phyloP scores from a whole-genome alignment of 306 rosid genomes.

The Spatholobus suberectus region DNA sequence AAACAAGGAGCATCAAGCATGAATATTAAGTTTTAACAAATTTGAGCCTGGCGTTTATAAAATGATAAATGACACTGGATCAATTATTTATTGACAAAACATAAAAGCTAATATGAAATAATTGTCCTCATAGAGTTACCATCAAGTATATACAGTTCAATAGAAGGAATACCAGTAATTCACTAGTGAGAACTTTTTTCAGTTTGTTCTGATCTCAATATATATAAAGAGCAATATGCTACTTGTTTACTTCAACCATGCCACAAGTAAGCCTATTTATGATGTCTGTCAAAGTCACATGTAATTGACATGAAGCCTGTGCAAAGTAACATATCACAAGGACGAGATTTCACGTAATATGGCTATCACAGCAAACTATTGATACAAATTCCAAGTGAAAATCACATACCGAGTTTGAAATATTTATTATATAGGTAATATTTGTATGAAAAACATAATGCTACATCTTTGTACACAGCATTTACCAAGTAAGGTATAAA shows the following conservation, averaged over 20 bases:
- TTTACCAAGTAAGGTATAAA: too few relatives aligned
- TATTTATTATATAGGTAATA: not conserved
- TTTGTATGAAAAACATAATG: too few relatives aligned
- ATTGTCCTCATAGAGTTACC: not conserved
- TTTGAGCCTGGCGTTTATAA: not conserved
- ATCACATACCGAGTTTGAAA: not conserved
- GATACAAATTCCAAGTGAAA: not conserved
- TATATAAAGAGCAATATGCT: not conserved
- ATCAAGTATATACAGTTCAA: not conserved
- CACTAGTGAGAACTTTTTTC: not conserved
- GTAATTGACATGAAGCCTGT: not conserved
- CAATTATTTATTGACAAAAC: constrained; percentile 6
- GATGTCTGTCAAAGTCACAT: not conserved
- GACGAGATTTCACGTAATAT: too few relatives aligned
- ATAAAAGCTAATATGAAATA: not conserved
- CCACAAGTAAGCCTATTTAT: not conserved
- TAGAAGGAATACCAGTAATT: not conserved
- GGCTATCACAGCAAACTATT: too few relatives aligned
- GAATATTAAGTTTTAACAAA: too few relatives aligned
- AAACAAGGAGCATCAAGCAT: not conserved
- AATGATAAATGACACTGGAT: not conserved
- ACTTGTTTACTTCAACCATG: not conserved
- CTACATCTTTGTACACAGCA: too few relatives aligned
- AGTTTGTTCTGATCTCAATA: not conserved
- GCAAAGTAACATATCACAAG: not conserved